phyloP scores from a whole-genome alignment of 306 rosid genomes.

The Rubus parviflorus region DNA sequence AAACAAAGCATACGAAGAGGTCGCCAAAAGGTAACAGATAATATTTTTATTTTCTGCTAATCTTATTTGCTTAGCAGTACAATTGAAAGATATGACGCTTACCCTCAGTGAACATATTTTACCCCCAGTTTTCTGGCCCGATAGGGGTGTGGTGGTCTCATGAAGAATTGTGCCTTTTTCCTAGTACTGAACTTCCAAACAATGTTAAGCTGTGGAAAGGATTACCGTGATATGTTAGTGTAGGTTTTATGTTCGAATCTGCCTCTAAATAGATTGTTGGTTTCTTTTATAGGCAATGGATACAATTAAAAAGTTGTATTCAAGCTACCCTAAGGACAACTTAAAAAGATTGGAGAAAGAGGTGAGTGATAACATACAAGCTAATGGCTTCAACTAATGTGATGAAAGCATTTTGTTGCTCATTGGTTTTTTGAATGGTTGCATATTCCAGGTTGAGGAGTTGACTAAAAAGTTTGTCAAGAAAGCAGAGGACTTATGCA shows the following conservation, averaged over 20 bases:
- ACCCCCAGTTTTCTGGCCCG: neutral
- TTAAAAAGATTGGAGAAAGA: conserved; percentile 88
- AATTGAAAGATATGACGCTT: neutral
- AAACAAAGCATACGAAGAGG: conserved; percentile 84
- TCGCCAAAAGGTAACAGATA: conserved; percentile 72
- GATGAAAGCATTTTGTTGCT: neutral
- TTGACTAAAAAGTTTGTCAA: conserved; percentile 76
- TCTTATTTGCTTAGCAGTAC: neutral
- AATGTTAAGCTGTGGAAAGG: neutral
- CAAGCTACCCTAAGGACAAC: conserved; percentile 81
- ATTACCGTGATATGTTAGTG: neutral
- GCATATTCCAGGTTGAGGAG: conserved; percentile 66
- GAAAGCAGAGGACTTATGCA: conserved; percentile 77
- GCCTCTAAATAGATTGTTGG: conserved; percentile 19
- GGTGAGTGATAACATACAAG: conserved; percentile 45
- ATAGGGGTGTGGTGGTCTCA: neutral
- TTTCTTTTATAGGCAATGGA: conserved; percentile 75
- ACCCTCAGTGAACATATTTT: no score
- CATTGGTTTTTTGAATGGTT: conserved; percentile 27
- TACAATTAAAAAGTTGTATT: conserved; percentile 62
- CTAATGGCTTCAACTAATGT: neutral
- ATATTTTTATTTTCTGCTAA: neutral
- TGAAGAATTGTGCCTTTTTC: neutral
- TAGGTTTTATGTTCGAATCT: neutral
- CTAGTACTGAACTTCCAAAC: neutral